A percentile compares a stretch with the other conserved stretches of the same genome.
These are phyloP conservation scores for Diphasiastrum complanatum DNA, from an alignment of 83 land plant genomes.

Conservation along the genomic window DNA sequence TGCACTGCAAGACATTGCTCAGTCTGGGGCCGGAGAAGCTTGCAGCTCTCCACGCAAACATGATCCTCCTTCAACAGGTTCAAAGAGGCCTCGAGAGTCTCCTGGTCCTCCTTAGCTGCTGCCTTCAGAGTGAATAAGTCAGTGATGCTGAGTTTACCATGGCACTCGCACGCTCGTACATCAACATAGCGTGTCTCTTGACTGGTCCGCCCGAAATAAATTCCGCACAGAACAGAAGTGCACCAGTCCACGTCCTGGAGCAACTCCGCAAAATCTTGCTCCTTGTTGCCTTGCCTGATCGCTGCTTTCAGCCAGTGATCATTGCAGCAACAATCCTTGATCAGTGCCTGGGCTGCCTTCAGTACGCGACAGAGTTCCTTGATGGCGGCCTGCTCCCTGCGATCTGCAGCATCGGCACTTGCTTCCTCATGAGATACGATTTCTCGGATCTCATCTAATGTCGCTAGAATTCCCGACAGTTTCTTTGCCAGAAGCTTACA, in stretches of 20 bases:
- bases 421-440: too few species aligned
- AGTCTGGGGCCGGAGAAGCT: background rate
- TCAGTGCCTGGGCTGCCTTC: background rate
- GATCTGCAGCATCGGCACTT: too few species aligned
- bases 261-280: background rate
- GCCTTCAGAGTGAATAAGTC: background rate
- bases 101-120: background rate
- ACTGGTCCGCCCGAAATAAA: background rate
- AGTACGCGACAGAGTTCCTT: background rate
- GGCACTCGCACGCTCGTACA: background rate
- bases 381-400: too few species aligned
- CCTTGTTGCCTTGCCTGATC: slow-evolving; percentile 4
- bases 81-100: background rate
- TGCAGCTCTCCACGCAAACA: background rate
- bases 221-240: background rate
- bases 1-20: slow-evolving; percentile 3
- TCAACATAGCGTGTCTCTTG: background rate
- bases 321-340: slow-evolving; percentile 2
- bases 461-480: background rate
- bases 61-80: background rate
- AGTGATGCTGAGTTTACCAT: background rate
- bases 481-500: background rate
- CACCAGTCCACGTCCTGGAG: background rate
- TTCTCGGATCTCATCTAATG: background rate
- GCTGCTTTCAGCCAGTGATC: background rate